Base-by-base conservation (phyloP, 495 filamentous ascomycete species). In the Trichoderma parareesei region DNA sequence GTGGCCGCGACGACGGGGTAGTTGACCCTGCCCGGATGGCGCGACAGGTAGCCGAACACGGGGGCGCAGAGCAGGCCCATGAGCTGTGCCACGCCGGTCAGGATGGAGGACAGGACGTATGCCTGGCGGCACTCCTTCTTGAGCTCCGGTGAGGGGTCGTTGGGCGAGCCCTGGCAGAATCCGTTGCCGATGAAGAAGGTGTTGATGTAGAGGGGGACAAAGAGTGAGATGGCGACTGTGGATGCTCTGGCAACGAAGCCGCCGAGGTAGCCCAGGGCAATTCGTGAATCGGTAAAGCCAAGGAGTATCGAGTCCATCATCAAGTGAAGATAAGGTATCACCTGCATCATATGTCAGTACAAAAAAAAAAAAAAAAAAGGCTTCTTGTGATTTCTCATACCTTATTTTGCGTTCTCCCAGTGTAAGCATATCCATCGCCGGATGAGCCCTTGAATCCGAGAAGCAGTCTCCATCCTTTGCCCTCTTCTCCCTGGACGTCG, bases 201-300 rank as follows among this genome's bases (percentile, higher is more conserved):
- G 70, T 99, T 97, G 65, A 96, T 85, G 67, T 87, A 93, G 5
- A 99, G 81, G 5, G 94, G 95, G 61, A 99, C 87, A 77, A 97
- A 99, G 9, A 97, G 80, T 1, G 91, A 93, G 63, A 98, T 96
- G 11, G 88, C 93, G 49, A 99, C 93, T 0, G 92, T 96, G n/a
- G 91, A 96, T 11, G 94, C 91, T 61, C 94, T 87, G 5, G 95
- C 94, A 1, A 98, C 93, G 67, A 99, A 97, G 16, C 93, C 93
- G 64, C 93, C 94, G 0, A 97, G 76, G 69, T 98, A 99, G 18
- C 90, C 91, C 0, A 98, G 81, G 46, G 87, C 86, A 70, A 99
- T 93, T 61, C 87, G 83, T 35, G 82, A 78, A 71, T 93, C 88
- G 27, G 78, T 85, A 67, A 90, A 84, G 13, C 90, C 93, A n/a